Evolutionary conservation across 2,329 filamentous ascomycete genomes (phyloP).

Genomic region (Cercospora brassicicola): DNA sequence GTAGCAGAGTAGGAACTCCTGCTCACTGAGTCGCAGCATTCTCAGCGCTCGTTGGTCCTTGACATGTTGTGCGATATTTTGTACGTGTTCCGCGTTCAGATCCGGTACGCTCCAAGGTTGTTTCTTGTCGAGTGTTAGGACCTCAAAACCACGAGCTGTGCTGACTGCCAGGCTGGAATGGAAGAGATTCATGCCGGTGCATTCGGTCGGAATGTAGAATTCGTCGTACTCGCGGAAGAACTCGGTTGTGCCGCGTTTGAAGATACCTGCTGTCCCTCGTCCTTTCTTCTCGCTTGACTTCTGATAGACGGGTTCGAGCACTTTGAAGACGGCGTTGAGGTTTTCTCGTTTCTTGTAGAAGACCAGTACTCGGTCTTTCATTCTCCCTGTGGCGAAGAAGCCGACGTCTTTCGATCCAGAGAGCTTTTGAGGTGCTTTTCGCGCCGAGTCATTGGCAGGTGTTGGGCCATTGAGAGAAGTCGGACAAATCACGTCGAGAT

Average conservation of each 20-base stretch:
- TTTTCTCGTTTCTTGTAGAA: conserved; percentile 94
- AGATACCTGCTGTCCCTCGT: conserved; percentile 58
- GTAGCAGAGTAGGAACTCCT: conserved; percentile 86
- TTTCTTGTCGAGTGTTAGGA: conserved; percentile 96
- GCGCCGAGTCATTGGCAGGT: conserved; percentile 65
- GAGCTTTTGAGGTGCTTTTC: conserved; percentile 87
- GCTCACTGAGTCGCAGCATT: conserved; percentile 93
- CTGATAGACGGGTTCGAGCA: conserved; percentile 92
- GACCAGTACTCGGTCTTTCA: conserved; percentile 93
- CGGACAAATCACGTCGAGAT: conserved; percentile 77
- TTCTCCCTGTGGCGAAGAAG: conserved; percentile 91
- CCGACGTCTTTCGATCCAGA: conserved; percentile 85
- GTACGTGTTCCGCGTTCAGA: conserved; percentile 72
- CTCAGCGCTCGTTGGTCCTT: conserved; percentile 80
- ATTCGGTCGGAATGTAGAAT: conserved; percentile 96
- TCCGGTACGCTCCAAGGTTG: conserved; percentile 92
- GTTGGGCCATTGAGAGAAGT: conserved; percentile 47
- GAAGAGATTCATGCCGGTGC: conserved; percentile 93
- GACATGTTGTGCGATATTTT: conserved; percentile 81
- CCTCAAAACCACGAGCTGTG: conserved; percentile 89
- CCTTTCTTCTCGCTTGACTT: conserved; percentile 83
- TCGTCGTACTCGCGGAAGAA: conserved; percentile 98
- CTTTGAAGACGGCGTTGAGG: conserved; percentile 88
- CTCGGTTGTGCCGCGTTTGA: conserved; percentile 74
- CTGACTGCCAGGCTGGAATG: conserved; percentile 89